A percentile compares a stretch with the other conserved stretches of the same genome.
phyloP scores from a whole-genome alignment of 2,329 filamentous ascomycete species.

The Cercospora brassicicola region DNA sequence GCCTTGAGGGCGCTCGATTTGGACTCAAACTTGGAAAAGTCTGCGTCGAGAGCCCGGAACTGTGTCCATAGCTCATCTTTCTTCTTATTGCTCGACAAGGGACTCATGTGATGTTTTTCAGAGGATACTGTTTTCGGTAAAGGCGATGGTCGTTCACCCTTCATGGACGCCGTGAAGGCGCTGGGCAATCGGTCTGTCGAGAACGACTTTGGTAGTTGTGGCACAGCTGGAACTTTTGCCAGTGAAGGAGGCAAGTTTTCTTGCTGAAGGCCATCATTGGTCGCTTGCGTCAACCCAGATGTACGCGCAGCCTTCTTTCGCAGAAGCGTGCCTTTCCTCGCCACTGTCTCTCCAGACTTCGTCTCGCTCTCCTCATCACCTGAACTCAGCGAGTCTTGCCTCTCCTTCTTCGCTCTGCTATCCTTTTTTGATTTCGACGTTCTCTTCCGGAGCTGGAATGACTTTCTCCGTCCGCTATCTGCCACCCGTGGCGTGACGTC shows the following conservation, averaged over 20 bases:
- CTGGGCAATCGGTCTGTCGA: constrained; percentile 50
- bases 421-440: constrained; percentile 21
- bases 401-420: constrained; percentile 18
- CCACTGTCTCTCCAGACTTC: constrained; percentile 15
- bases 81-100: constrained; percentile 48
- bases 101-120: constrained; percentile 34
- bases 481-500: neutral
- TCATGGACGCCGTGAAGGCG: constrained; percentile 39
- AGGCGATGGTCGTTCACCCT: constrained; percentile 43
- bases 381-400: constrained; percentile 12
- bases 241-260: constrained; percentile 13
- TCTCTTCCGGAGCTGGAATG: constrained; percentile 23
- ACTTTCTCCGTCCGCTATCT: constrained; percentile 16
- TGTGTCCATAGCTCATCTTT: constrained; percentile 70
- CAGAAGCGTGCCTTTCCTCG: constrained; percentile 27
- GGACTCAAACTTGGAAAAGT: constrained; percentile 71
- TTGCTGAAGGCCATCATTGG: constrained; percentile 9
- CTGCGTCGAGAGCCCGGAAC: constrained; percentile 67
- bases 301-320: constrained; percentile 25
- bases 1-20: constrained; percentile 75
- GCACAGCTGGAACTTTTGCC: constrained; percentile 38
- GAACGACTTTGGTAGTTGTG: constrained; percentile 50
- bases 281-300: constrained; percentile 19
- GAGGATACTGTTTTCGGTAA: constrained; percentile 43
- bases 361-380: constrained; percentile 22